These are phyloP conservation scores for Davidsoniella eucalypti DNA, from an alignment of 2,329 filamentous ascomycete genomes.

Conservation along the genomic window DNA sequence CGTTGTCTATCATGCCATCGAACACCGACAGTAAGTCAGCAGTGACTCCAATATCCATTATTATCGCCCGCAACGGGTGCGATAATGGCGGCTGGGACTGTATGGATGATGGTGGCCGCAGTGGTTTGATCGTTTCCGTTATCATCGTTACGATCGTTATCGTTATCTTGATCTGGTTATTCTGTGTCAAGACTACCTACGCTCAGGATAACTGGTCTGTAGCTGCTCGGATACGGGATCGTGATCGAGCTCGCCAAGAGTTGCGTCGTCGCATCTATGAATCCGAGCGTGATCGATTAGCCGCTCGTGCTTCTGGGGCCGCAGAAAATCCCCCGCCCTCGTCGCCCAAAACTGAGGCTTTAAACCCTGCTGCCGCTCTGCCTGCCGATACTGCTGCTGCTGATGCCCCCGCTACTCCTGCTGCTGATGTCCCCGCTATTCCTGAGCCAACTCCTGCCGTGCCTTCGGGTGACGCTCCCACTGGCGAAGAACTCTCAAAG, in stretches of 20 bases:
- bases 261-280: background rate
- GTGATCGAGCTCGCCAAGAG: background rate
- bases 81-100: slow-evolving; percentile 7
- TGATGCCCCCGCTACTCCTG: too few species aligned
- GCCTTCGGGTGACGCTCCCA: too few species aligned
- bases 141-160: background rate
- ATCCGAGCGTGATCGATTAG: background rate
- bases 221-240: too few species aligned
- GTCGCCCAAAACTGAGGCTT: too few species aligned
- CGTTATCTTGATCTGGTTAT: background rate
- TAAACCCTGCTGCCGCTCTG: too few species aligned
- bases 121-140: slow-evolving; percentile 3
- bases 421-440: too few species aligned
- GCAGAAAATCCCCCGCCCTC: too few species aligned
- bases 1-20: background rate
- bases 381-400: too few species aligned
- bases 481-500: too few species aligned
- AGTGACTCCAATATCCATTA: background rate
- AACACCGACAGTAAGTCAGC: background rate
- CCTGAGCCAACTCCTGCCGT: too few species aligned
- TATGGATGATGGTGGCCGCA: slow-evolving; percentile 3
- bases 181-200: background rate
- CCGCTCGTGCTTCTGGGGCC: too few species aligned
- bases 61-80: slow-evolving; percentile 5
- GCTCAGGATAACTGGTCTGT: too few species aligned